Evolutionary conservation across 371 early-diverging fungal species (phyloP).

Genomic region (Zopfochytrium polystomum): DNA sequence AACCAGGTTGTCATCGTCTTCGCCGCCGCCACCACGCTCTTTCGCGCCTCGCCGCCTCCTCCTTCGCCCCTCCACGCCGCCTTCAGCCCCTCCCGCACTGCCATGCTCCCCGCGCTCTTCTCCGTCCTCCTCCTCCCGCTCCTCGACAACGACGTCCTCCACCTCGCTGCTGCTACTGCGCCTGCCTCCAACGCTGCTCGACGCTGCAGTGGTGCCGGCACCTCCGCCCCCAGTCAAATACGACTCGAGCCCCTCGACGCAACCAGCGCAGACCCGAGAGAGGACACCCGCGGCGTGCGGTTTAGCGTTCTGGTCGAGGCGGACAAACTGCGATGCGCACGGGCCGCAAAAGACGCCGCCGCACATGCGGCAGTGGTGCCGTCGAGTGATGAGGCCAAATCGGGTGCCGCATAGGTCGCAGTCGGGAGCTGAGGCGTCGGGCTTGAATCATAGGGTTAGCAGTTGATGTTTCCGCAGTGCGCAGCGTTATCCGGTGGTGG

Average conservation of each 20-base stretch:
- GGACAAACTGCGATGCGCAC: neutral
- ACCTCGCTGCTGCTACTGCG: neutral
- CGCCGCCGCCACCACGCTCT: too few species aligned
- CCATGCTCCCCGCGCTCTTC: too few species aligned
- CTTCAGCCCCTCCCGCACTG: too few species aligned
- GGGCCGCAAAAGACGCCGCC: constrained; percentile 4
- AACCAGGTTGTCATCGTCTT: too few species aligned
- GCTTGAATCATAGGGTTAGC: too few species aligned
- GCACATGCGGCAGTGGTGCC: constrained; percentile 8
- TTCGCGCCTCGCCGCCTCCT: too few species aligned
- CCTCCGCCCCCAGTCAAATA: neutral
- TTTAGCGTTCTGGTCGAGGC: neutral
- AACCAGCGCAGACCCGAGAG: neutral
- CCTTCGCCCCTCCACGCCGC: too few species aligned
- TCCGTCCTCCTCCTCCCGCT: too few species aligned
- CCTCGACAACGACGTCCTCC: neutral
- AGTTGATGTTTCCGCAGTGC: too few species aligned
- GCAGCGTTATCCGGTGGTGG: too few species aligned
- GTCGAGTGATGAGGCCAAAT: neutral
- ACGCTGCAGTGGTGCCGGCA: neutral
- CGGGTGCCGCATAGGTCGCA: neutral
- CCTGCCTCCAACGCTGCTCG: neutral
- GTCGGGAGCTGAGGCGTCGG: neutral
- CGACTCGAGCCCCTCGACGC: neutral
- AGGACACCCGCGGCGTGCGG: neutral